A percentile compares a stretch with the other conserved stretches of the same genome.
phyloP scores from a whole-genome alignment of 2,329 filamentous ascomycete genomes.

The Epichloe sylvatica region DNA sequence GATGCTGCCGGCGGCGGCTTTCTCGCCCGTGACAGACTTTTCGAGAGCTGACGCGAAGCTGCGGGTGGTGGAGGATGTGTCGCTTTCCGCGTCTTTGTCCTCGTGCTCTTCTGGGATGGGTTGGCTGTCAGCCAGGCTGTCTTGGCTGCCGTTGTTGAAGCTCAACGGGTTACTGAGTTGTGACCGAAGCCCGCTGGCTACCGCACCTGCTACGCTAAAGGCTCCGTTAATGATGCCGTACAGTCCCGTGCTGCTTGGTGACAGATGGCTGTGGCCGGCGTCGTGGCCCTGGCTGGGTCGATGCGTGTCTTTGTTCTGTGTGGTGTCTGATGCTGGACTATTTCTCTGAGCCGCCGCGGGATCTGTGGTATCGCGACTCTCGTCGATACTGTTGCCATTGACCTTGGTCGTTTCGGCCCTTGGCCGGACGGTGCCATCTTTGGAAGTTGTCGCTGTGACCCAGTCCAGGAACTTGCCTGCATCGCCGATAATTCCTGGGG shows the following conservation, averaged over 20 bases:
- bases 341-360: neutral
- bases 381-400: neutral
- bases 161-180: slow-evolving; percentile 17
- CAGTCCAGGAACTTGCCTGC: slow-evolving; percentile 72
- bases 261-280: slow-evolving; percentile 16
- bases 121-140: slow-evolving; percentile 12
- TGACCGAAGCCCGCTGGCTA: slow-evolving; percentile 21
- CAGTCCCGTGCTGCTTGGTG: slow-evolving; percentile 31
- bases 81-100: slow-evolving; percentile 22
- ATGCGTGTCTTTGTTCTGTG: neutral
- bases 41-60: slow-evolving; percentile 38
- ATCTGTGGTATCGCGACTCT: neutral
- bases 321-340: neutral
- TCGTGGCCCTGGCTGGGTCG: slow-evolving; percentile 4
- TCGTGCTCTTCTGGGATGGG: slow-evolving; percentile 14
- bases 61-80: slow-evolving; percentile 30
- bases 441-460: slow-evolving; percentile 32
- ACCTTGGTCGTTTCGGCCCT: neutral
- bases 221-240: slow-evolving; percentile 43
- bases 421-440: slow-evolving; percentile 7
- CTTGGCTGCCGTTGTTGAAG: slow-evolving; percentile 13
- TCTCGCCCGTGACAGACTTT: slow-evolving; percentile 17
- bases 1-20: slow-evolving; percentile 11
- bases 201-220: slow-evolving; percentile 35
- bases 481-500: slow-evolving; percentile 68